Evolutionary conservation across 805 yeast genomes (phyloP).

Genomic region (Metschnikowia corniflorae): DNA sequence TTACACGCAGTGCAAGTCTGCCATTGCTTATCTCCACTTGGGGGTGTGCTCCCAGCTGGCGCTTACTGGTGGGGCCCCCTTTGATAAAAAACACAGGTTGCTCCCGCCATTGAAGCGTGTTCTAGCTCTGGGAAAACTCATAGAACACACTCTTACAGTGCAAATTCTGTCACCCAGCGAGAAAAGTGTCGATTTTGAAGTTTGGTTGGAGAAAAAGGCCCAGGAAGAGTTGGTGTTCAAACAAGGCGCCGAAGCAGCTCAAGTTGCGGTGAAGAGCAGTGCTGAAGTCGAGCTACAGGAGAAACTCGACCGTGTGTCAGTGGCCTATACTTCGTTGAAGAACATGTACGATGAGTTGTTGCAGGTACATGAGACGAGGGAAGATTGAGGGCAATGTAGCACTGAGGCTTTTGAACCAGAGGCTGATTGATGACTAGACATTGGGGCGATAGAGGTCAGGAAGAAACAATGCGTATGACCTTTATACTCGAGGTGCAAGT

Average conservation of each 20-base stretch:
- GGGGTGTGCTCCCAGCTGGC: constrained; percentile 20
- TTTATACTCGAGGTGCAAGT: no score
- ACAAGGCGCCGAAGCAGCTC: constrained; percentile 2
- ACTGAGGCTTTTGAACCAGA: no score
- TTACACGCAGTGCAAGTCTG: constrained; percentile 40
- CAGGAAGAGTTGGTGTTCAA: constrained; percentile 50
- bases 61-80: constrained; percentile 13
- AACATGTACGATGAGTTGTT: constrained; percentile 57
- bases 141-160: constrained; percentile 42
- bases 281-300: constrained; percentile 33
- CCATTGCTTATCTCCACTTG: constrained; percentile 30
- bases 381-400: background rate
- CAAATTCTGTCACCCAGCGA: constrained; percentile 30
- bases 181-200: constrained; percentile 38
- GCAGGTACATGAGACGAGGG: constrained; percentile 5
- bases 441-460: no score
- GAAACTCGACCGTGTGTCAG: constrained; percentile 48
- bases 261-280: background rate
- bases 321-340: constrained; percentile 58
- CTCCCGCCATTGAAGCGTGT: constrained; percentile 68
- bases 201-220: constrained; percentile 47
- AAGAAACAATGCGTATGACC: no score
- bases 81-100: constrained; percentile 39
- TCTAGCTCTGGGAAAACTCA: constrained; percentile 38
- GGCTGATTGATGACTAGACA: no score